Evolutionary conservation across 768 basidiomycete species (phyloP).

Genomic region (Podaxis carcinomalis): DNA sequence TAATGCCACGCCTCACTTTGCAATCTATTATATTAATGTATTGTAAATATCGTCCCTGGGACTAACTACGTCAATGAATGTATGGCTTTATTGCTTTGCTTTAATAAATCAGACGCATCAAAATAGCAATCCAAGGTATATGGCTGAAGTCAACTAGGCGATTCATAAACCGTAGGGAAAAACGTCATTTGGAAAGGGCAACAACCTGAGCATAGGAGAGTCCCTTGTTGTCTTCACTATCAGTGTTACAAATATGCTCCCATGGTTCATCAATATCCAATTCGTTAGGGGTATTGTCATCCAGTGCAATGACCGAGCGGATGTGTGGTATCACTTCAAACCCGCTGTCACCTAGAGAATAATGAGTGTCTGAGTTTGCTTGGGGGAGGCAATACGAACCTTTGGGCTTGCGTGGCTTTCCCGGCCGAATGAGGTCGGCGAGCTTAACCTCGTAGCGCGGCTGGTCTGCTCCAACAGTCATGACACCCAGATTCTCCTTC

Average conservation of each 20-base stretch:
- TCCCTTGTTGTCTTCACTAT: slow-evolving; percentile 4
- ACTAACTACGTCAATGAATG: background rate
- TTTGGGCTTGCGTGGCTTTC: slow-evolving; percentile 6
- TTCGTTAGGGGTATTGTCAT: slow-evolving; percentile 11
- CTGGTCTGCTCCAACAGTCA: background rate
- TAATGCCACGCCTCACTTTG: background rate
- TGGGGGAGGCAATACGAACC: background rate
- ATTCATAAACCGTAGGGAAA: background rate
- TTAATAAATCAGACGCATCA: background rate
- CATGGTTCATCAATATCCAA: slow-evolving; percentile 12
- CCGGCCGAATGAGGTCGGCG: slow-evolving; percentile 12
- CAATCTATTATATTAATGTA: background rate
- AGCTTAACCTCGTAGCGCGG: slow-evolving; percentile 13
- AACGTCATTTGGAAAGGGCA: background rate
- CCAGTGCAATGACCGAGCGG: slow-evolving; percentile 17
- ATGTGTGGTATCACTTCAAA: slow-evolving; percentile 16
- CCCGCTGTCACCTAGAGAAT: slow-evolving; percentile 8
- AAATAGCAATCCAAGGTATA: background rate
- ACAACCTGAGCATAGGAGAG: slow-evolving; percentile 9
- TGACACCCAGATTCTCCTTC: slow-evolving; percentile 4
- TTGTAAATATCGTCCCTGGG: background rate
- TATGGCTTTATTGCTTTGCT: too few relatives aligned
- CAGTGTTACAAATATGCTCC: slow-evolving; percentile 12
- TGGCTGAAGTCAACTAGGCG: background rate
- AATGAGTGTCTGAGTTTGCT: background rate